Evolutionary conservation across 139 green algal genomes (phyloP).

Genomic region (Nannochloris sp.): DNA sequence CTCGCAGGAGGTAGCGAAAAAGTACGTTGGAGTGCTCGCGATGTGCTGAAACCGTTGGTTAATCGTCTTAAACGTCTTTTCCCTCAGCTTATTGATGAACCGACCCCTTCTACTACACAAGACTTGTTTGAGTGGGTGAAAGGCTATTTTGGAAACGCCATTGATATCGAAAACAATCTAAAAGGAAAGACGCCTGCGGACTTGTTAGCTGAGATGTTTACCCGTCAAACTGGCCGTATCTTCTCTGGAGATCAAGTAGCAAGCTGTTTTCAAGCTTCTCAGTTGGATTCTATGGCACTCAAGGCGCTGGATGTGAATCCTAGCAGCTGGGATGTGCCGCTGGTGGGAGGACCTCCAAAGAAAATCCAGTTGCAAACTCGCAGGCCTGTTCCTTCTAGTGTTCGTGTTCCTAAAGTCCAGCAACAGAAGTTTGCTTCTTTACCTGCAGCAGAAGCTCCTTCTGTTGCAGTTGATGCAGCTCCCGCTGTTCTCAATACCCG

Average conservation of each 20-base stretch:
- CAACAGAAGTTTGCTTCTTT: no score
- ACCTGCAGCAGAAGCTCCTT: no score
- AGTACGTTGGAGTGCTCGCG: no score
- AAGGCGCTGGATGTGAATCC: background rate
- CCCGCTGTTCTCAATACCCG: no score
- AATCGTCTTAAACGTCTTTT: background rate
- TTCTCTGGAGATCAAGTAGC: background rate
- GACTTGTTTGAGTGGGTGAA: background rate
- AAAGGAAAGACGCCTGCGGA: conserved; percentile 7
- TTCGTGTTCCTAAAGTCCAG: no score
- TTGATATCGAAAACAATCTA: background rate
- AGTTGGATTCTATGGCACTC: background rate
- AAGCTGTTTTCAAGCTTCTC: background rate
- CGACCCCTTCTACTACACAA: background rate
- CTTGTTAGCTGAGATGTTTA: conserved; percentile 33
- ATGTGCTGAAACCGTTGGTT: background rate
- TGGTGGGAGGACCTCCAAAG: no score
- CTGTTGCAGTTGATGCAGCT: no score
- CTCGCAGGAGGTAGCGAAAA: background rate
- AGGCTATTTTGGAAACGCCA: background rate
- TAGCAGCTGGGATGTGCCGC: conserved; percentile 7
- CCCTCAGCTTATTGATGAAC: background rate
- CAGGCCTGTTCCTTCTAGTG: no score
- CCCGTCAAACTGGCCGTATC: conserved; percentile 31
- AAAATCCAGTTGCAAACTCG: no score